These are phyloP conservation scores for Apiotrichum laibachii DNA, from an alignment of 1,284 basidiomycete genomes.

Conservation along the genomic window DNA sequence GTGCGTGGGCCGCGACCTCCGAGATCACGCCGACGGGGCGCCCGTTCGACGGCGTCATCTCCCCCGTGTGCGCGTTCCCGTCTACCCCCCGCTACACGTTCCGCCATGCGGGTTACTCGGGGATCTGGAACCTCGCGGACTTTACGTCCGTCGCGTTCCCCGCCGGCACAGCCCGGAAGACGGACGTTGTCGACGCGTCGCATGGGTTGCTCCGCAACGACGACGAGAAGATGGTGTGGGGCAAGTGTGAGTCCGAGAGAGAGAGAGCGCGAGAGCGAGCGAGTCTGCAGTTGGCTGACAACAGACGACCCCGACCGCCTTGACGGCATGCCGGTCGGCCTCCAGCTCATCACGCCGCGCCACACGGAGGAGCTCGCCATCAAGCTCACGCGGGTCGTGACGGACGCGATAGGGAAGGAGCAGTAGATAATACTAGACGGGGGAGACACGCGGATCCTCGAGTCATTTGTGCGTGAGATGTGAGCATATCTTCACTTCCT, in stretches of 20 bases:
- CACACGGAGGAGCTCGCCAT: constrained; percentile 52
- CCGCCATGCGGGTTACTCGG: constrained; percentile 4
- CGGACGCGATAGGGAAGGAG: constrained; percentile 45
- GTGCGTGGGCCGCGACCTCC: constrained; percentile 3
- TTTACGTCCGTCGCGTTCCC: constrained; percentile 63
- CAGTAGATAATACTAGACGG: background rate
- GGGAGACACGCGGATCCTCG: too few species aligned
- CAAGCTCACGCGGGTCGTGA: constrained; percentile 22
- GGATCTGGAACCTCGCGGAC: constrained; percentile 50
- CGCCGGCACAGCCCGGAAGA: constrained; percentile 57
- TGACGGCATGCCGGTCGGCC: constrained; percentile 60
- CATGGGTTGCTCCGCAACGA: constrained; percentile 53
- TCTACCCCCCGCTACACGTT: constrained; percentile 5
- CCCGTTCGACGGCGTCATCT: constrained; percentile 12
- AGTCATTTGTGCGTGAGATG: too few species aligned
- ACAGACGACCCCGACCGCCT: constrained; percentile 60
- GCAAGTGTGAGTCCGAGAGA: constrained; percentile 55
- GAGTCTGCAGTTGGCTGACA: too few species aligned
- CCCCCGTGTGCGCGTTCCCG: constrained; percentile 7
- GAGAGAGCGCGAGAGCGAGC: too few species aligned
- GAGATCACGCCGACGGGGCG: background rate
- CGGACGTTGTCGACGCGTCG: constrained; percentile 53
- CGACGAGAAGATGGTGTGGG: constrained; percentile 55
- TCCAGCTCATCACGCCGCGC: constrained; percentile 65
- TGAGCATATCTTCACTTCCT: too few species aligned